Evolutionary conservation across 2,329 filamentous ascomycete genomes (phyloP).

Genomic region (Gyromitra esculenta): DNA sequence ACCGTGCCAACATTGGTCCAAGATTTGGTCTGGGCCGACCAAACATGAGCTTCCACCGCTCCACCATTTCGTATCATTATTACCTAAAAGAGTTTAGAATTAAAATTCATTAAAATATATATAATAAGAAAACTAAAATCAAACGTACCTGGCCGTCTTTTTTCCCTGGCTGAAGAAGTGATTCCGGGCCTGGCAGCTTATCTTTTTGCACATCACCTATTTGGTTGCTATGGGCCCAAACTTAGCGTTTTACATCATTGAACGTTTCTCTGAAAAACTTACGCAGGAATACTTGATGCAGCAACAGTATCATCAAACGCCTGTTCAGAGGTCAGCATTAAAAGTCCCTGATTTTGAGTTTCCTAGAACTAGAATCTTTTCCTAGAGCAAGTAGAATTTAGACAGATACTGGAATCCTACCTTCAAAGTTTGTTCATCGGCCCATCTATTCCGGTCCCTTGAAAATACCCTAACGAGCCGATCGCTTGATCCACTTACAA

Average conservation of each 20-base stretch:
- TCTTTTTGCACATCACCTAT: conserved; percentile 88
- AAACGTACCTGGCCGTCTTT: conserved; percentile 90
- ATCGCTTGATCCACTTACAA: conserved; percentile 93
- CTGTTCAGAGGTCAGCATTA: conserved; percentile 43
- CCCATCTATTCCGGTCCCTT: conserved; percentile 73
- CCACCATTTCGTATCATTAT: conserved; percentile 56
- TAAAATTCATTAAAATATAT: neutral
- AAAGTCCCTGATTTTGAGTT: neutral
- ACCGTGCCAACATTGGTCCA: conserved; percentile 95
- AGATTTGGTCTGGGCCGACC: conserved; percentile 55
- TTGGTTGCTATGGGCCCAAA: conserved; percentile 62
- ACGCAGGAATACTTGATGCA: conserved; percentile 84
- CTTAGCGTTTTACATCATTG: conserved; percentile 3
- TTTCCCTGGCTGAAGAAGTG: conserved; percentile 84
- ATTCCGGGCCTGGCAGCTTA: conserved; percentile 86
- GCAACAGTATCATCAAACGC: conserved; percentile 82
- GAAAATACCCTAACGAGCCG: conserved; percentile 86
- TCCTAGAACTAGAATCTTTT: neutral
- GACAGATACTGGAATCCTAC: conserved; percentile 58
- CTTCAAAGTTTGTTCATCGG: conserved; percentile 73
- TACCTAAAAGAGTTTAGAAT: conserved; percentile 41
- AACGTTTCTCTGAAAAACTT: conserved; percentile 60
- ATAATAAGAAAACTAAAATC: neutral
- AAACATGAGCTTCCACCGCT: conserved; percentile 57
- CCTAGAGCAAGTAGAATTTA: neutral